phyloP scores from a whole-genome alignment of 23 red algal species.

The Porphyridium purpureum region DNA sequence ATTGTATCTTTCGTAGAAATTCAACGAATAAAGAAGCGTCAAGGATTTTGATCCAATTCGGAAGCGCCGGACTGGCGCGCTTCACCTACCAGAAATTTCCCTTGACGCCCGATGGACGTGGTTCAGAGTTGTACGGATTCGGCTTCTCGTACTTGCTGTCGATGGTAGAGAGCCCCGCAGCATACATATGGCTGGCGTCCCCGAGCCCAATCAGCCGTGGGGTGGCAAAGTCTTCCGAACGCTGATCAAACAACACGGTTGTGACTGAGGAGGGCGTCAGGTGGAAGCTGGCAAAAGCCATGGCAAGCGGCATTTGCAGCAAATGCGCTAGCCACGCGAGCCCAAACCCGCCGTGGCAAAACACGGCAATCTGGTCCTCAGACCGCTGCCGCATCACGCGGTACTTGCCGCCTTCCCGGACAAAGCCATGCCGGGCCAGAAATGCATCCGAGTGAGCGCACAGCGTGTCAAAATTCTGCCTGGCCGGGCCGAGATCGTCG shows the following conservation, averaged over 20 bases:
- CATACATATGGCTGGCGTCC: constrained; percentile 60
- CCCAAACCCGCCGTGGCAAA: constrained; percentile 98
- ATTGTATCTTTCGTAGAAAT: too few relatives aligned
- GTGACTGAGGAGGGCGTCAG: constrained; percentile 76
- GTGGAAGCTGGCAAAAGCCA: constrained; percentile 71
- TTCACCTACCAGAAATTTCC: constrained; percentile 96
- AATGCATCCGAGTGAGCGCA: constrained; percentile 49
- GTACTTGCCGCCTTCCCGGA: constrained; percentile 47
- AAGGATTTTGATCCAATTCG: too few relatives aligned
- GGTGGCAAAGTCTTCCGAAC: constrained; percentile 37
- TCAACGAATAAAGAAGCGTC: too few relatives aligned
- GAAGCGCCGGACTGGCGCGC: too few relatives aligned
- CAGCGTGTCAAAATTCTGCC: constrained; percentile 19
- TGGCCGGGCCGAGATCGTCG: constrained; percentile 7
- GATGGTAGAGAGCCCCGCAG: constrained; percentile 21
- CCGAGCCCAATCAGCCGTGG: constrained; percentile 68
- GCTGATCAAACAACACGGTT: constrained; percentile 85
- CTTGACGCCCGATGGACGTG: constrained; percentile 74
- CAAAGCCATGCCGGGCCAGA: constrained; percentile 72
- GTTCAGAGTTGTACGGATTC: constrained; percentile 35
- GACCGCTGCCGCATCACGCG: constrained; percentile 17
- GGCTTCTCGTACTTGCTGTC: constrained; percentile 59
- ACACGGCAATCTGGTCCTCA: constrained; percentile 54
- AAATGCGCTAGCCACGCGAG: constrained; percentile 93
- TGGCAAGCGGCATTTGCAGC: constrained; percentile 48